These are phyloP conservation scores for Penicillium turbatum DNA, from an alignment of 495 filamentous ascomycete species.

Conservation along the genomic window DNA sequence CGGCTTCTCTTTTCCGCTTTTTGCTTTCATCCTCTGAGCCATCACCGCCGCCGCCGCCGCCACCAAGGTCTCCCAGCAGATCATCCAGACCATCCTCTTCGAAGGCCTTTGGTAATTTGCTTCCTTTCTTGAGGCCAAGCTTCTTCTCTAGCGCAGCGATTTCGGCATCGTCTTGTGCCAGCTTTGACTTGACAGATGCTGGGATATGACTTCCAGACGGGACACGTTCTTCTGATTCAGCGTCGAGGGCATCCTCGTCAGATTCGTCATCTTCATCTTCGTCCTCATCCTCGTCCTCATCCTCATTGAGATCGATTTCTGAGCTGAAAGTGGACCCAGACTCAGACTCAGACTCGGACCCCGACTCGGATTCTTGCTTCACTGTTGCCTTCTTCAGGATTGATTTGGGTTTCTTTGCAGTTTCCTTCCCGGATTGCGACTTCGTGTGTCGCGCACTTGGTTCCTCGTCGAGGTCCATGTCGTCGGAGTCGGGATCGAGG, in stretches of 20 bases:
- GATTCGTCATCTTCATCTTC: constrained; percentile 10
- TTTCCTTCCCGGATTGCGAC: constrained; percentile 21
- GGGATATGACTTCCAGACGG: constrained; percentile 36
- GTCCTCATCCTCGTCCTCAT: not conserved
- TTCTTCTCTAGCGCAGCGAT: constrained; percentile 87
- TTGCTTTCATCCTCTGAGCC: constrained; percentile 44
- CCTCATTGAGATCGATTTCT: constrained; percentile 13
- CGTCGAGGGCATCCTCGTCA: constrained; percentile 23
- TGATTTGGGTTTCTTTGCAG: constrained; percentile 31
- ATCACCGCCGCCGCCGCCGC: constrained; percentile 47
- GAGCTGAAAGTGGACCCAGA: not conserved
- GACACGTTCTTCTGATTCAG: constrained; percentile 4
- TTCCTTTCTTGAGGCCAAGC: constrained; percentile 77
- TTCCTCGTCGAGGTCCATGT: constrained; percentile 10
- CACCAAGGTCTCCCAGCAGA: constrained; percentile 66
- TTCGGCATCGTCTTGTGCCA: constrained; percentile 73
- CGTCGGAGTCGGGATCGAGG: constrained; percentile 21
- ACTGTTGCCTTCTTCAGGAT: constrained; percentile 42
- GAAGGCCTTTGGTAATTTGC: constrained; percentile 66
- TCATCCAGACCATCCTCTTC: constrained; percentile 83
- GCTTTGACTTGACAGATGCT: constrained; percentile 55
- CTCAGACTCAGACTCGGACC: constrained; percentile 6
- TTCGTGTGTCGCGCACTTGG: constrained; percentile 8
- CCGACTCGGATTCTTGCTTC: constrained; percentile 9
- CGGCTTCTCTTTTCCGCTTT: constrained; percentile 54